Evolutionary conservation across 2,329 filamentous ascomycete genomes (phyloP), one percentile per base, ranked within the genome.

Genomic region (Neonectria faginata): DNA sequence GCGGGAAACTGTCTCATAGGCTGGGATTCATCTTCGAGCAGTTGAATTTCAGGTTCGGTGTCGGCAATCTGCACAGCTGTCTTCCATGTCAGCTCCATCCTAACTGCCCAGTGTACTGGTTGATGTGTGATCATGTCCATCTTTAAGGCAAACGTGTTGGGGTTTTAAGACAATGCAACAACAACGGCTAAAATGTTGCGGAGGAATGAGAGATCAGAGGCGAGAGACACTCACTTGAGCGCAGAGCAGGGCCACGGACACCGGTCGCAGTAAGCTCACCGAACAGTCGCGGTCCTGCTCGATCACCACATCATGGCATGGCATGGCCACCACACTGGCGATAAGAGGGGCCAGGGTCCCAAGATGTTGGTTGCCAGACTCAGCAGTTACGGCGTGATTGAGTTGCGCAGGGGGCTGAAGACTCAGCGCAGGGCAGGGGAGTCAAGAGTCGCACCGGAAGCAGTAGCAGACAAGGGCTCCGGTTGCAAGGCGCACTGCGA

Each of bases 51-150:
- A 39, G 74, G 72, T 20, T 74, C 74, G 18, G 86, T 85, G 70
- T 88, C 86, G 51, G 85, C 83, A 64, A 89, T 89, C 72, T 88
- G 86, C 58, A 89, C 87, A 61, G 85, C 86, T 79, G 62, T 45
- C 36, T 54, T 48, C 27, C 61, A 57, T 73, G 67, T 74, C 64
- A 76, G 76, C 71, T 60, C 53, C 50, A 39, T 64, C 33, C 27
- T 64, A 14, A 33, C 33, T 53, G 27, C 20, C 29, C 45, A 36
- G 22, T 20, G 56, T 25, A 58, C 29, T 10, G 16, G 31, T 51
- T 58, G 44, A 42, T 12, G n/a, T 31, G 27, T 39, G 29, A 41
- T 39, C 16, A 41, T 18, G 3, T 60, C 56, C 54, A 58, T 63
- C n/a, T 54, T 42, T 56, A 18, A 44, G 50, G 36, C 44, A 36